Evolutionary conservation across 2,329 filamentous ascomycete species (phyloP), one percentile per base, ranked within the genome.

Genomic region (Cylindrodendrum hubeiense): DNA sequence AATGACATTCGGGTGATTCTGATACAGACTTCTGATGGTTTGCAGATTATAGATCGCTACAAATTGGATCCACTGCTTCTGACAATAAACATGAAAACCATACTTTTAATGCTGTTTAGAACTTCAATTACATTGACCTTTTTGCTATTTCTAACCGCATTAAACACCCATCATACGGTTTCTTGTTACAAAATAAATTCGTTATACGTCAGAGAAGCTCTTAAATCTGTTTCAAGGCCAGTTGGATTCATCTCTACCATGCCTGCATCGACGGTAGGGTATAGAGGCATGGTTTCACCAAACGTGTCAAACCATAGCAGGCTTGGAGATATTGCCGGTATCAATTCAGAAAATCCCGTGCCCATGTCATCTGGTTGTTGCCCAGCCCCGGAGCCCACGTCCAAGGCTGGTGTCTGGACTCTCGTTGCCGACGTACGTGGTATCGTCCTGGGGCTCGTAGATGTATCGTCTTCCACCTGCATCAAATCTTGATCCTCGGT

Each of bases 281-380:
- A 74, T 1, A 74, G 24, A 10, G 72, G 73, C 63, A 74, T 73
- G 1, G 70, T 71, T n/a, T 71, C 71, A 2, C 71, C 72, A 47
- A 74, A 74, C 5, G 72, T 67, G 24, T 74, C 72, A 19, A 74
- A 74, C 72, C 71, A 74, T 17, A 74, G 65, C 64, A 74, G 66
- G 15, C 72, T 74, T 2, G 72, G 72, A 1, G 72, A 74, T 9
- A 74, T 74, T 0, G 69, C 68, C 2, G 72, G 60, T 15, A 74
- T 69, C 30, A 67, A 58, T n/a, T 74, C 70, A 2, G 71, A 50
- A 30, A 66, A 66, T 2, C 41, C 60, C 0, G 49, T 52, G 0
- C 61, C 46, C 12, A 71, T 61, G 5, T 62, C 66, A 2, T 65
- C 30, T 21, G 70, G 65, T 0, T 58, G 70, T 10, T 66, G 65